Conservation (phyloP, 2,329 filamentous ascomycete species). For the Ophiostoma quercus region DNA sequence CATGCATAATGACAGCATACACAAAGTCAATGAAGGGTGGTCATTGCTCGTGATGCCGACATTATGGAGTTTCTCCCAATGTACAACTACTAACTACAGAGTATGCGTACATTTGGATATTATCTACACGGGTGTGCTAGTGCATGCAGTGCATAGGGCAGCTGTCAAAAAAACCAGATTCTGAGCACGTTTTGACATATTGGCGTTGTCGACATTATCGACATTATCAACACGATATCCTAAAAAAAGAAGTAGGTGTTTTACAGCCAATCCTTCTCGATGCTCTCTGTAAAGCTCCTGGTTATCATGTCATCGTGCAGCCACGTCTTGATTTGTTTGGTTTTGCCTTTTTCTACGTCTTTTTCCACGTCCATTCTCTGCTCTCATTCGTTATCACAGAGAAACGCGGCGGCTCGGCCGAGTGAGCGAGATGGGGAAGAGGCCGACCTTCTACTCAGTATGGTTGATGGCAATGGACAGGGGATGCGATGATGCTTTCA, state of each 20-base stretch:
- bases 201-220: neutral
- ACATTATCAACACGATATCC: constrained; percentile 2
- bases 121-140: neutral
- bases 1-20: neutral
- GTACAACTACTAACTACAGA: neutral
- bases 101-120: neutral
- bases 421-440: constrained; percentile 5
- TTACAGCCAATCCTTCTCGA: neutral
- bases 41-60: neutral
- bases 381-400: neutral
- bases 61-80: neutral
- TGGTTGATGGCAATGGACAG: neutral
- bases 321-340: neutral
- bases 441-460: neutral
- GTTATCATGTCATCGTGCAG: neutral
- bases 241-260: neutral
- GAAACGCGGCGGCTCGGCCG: neutral
- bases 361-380: neutral
- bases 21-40: neutral
- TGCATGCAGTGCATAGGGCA: neutral
- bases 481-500: neutral
- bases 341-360: neutral
- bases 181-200: neutral
- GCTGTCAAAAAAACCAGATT: constrained; percentile 1
- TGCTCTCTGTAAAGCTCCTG: neutral